These are phyloP conservation scores for Trametes coccinea DNA, from an alignment of 768 basidiomycete species.

Conservation along the genomic window DNA sequence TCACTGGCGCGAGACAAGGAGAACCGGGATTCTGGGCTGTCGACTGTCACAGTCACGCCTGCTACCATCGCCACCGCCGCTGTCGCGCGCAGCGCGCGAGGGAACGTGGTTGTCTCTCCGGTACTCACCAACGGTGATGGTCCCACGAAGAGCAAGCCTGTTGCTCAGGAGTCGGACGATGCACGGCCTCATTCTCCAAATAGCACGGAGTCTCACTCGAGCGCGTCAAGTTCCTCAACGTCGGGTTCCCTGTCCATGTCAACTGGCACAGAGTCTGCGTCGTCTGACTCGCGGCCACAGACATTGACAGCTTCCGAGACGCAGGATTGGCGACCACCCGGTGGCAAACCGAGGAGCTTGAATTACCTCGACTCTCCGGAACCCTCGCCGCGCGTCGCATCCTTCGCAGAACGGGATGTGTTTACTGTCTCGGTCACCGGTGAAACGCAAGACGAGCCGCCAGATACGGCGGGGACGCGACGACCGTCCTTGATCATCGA, in stretches of 20 bases:
- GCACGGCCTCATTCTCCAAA: conserved; percentile 26
- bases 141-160: conserved; percentile 3
- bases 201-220: conserved; percentile 28
- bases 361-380: conserved; percentile 27
- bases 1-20: conserved; percentile 27
- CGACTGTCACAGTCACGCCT: conserved; percentile 34
- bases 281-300: conserved; percentile 23
- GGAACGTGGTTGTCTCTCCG: conserved; percentile 26
- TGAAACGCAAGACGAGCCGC: conserved; percentile 21
- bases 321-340: conserved; percentile 19
- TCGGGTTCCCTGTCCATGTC: conserved; percentile 19
- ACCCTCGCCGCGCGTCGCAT: conserved; percentile 25
- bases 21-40: conserved; percentile 33
- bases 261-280: conserved; percentile 20
- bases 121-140: conserved; percentile 19
- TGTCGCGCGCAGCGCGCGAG: conserved; percentile 26
- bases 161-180: conserved; percentile 13
- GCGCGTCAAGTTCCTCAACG: conserved; percentile 20
- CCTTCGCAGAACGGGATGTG: conserved; percentile 23
- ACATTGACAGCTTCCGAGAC: conserved; percentile 20
- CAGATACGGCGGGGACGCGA: background rate
- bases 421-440: conserved; percentile 21
- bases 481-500: conserved; percentile 29
- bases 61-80: conserved; percentile 33
- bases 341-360: conserved; percentile 9